Conservation (phyloP, 768 basidiomycete species). For the Heimioporus sp. region DNA sequence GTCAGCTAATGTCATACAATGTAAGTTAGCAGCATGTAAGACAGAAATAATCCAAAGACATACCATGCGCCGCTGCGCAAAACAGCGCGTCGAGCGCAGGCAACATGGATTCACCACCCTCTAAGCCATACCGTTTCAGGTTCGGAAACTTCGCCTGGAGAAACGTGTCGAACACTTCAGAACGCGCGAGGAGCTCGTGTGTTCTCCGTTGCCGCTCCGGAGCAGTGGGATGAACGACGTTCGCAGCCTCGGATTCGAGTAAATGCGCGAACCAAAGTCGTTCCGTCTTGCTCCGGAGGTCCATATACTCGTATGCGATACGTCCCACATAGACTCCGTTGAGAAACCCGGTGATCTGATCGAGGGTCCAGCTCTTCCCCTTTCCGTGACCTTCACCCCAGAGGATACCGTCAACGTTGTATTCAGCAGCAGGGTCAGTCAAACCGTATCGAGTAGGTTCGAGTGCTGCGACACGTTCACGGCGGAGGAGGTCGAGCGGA, state of each 20-base stretch:
- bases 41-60: neutral
- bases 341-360: constrained; percentile 68
- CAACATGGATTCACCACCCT: constrained; percentile 93
- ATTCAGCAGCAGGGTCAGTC: constrained; percentile 46
- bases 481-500: constrained; percentile 82
- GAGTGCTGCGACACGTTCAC: constrained; percentile 77
- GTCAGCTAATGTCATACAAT: constrained; percentile 43
- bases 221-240: constrained; percentile 30
- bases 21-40: neutral
- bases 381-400: constrained; percentile 44
- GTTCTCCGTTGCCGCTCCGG: constrained; percentile 51
- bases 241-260: constrained; percentile 54
- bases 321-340: constrained; percentile 75
- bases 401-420: constrained; percentile 78
- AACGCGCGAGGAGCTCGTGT: constrained; percentile 65
- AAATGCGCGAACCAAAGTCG: constrained; percentile 87
- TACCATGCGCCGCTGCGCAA: constrained; percentile 58
- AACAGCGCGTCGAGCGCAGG: constrained; percentile 83
- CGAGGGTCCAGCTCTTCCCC: constrained; percentile 59
- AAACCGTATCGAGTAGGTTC: constrained; percentile 78
- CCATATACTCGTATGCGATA: constrained; percentile 93
- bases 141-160: constrained; percentile 88
- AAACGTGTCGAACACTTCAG: constrained; percentile 84
- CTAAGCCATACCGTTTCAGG: constrained; percentile 81
- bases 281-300: constrained; percentile 82